Conservation (phyloP, 73 alveolate species). For the Symbiodinium pilosum region DNA sequence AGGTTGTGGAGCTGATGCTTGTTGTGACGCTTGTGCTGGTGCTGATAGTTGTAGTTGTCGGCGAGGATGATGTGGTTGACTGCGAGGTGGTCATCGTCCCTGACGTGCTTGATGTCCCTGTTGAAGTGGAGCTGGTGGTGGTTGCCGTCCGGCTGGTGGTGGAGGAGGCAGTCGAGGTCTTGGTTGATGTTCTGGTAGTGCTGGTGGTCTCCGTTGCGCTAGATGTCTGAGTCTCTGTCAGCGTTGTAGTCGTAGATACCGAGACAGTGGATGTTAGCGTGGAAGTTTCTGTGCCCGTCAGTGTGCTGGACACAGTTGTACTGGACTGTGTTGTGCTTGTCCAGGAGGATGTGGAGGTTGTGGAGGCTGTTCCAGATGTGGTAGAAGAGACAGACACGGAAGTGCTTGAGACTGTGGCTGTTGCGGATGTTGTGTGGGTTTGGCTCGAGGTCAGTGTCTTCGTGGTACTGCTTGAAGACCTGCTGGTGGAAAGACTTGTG, state of each 20-base stretch:
- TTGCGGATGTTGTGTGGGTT: not conserved
- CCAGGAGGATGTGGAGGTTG: not conserved
- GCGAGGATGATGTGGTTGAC: not conserved
- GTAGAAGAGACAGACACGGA: slow-evolving; percentile 36
- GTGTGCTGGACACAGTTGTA: not conserved
- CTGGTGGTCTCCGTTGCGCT: not conserved
- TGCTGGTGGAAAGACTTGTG: not conserved
- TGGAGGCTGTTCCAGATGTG: not conserved
- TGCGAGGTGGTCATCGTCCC: slow-evolving; percentile 16
- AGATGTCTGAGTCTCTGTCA: not conserved
- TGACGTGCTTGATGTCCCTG: slow-evolving; percentile 30
- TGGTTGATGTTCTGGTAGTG: not conserved
- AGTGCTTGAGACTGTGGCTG: not conserved
- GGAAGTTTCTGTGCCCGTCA: not conserved
- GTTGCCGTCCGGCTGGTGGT: slow-evolving; percentile 15
- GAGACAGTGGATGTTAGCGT: slow-evolving; percentile 18
- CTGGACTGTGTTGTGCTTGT: slow-evolving; percentile 6
- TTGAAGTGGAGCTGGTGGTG: slow-evolving; percentile 2
- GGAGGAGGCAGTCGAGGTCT: not conserved
- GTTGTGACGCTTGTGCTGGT: slow-evolving; percentile 38
- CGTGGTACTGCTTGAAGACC: not conserved
- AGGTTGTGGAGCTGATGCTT: slow-evolving; percentile 18
- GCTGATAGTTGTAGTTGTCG: slow-evolving; percentile 8
- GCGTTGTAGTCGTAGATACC: not conserved
- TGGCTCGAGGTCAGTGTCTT: not conserved